Evolutionary conservation across 495 filamentous ascomycete genomes (phyloP).

Genomic region (Mycothermus thermophilus): DNA sequence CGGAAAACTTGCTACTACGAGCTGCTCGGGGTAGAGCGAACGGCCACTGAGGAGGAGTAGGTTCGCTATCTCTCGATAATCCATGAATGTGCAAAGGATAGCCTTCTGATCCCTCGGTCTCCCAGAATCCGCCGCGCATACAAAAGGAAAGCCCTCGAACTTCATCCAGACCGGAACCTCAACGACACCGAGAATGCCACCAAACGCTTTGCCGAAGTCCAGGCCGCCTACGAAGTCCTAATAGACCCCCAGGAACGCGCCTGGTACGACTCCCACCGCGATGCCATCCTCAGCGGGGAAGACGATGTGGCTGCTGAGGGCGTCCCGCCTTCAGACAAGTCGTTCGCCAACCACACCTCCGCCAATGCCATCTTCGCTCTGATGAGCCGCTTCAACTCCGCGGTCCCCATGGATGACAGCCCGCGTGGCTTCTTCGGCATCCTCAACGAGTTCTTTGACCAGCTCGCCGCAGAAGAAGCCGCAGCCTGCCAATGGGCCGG

Average conservation of each 20-base stretch:
- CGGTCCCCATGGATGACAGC: slow-evolving; percentile 63
- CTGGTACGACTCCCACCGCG: slow-evolving; percentile 94
- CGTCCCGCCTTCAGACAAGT: slow-evolving; percentile 38
- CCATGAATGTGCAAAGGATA: too few relatives aligned
- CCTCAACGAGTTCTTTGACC: slow-evolving; percentile 58
- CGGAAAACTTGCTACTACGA: slow-evolving; percentile 85
- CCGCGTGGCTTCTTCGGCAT: slow-evolving; percentile 70
- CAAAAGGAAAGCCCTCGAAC: slow-evolving; percentile 72
- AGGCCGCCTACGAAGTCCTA: slow-evolving; percentile 86
- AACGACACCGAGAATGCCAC: slow-evolving; percentile 75
- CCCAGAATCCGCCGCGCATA: slow-evolving; percentile 87
- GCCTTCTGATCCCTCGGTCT: slow-evolving; percentile 3
- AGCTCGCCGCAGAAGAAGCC: slow-evolving; percentile 69
- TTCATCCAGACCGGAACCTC: slow-evolving; percentile 92
- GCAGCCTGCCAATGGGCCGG: slow-evolving; percentile 56
- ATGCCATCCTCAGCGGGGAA: slow-evolving; percentile 59
- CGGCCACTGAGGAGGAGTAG: slow-evolving; percentile 74
- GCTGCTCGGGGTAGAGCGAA: slow-evolving; percentile 56
- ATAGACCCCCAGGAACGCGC: slow-evolving; percentile 90
- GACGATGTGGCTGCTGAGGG: slow-evolving; percentile 29
- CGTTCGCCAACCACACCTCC: slow-evolving; percentile 57
- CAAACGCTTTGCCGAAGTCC: slow-evolving; percentile 73
- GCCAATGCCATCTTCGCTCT: slow-evolving; percentile 59
- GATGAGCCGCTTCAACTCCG: slow-evolving; percentile 61
- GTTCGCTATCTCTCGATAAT: slow-evolving; percentile 13